A percentile compares a stretch with the other conserved stretches of the same genome.
phyloP scores from a whole-genome alignment of 2,329 filamentous ascomycete genomes.

The Penicillium concentricum region DNA sequence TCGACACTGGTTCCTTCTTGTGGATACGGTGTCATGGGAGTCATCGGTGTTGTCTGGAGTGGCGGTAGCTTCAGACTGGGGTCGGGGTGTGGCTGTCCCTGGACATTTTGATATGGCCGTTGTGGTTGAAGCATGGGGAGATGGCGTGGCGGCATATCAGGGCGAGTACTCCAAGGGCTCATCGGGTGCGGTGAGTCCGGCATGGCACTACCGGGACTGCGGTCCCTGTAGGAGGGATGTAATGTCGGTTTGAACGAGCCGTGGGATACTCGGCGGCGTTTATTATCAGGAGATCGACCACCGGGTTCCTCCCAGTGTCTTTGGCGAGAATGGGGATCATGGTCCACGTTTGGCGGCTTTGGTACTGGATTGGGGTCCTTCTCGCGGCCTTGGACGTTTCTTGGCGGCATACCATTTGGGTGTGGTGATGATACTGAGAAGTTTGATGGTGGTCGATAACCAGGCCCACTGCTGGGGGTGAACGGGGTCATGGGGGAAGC shows the following conservation, averaged over 20 bases:
- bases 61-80: slow-evolving; percentile 55
- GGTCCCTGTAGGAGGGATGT: slow-evolving; percentile 31
- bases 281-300: slow-evolving; percentile 56
- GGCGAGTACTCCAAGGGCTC: slow-evolving; percentile 45
- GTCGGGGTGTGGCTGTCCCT: slow-evolving; percentile 42
- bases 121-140: slow-evolving; percentile 58
- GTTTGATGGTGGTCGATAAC: slow-evolving; percentile 21
- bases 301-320: slow-evolving; percentile 32
- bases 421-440: slow-evolving; percentile 34
- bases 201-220: slow-evolving; percentile 17
- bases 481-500: slow-evolving; percentile 44
- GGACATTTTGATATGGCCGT: slow-evolving; percentile 38
- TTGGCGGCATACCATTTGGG: slow-evolving; percentile 24
- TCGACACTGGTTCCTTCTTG: slow-evolving; percentile 54
- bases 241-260: slow-evolving; percentile 40
- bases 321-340: slow-evolving; percentile 24
- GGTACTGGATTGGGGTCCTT: slow-evolving; percentile 24
- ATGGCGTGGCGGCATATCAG: slow-evolving; percentile 33
- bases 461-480: slow-evolving; percentile 31
- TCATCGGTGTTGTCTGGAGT: slow-evolving; percentile 43
- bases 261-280: slow-evolving; percentile 60
- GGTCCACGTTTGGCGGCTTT: slow-evolving; percentile 28
- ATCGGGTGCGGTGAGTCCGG: slow-evolving; percentile 45
- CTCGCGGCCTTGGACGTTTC: slow-evolving; percentile 25
- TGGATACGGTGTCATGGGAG: slow-evolving; percentile 29